These are phyloP conservation scores for Potentilla sterilis DNA, from an alignment of 306 rosid species.

Conservation along the genomic window DNA sequence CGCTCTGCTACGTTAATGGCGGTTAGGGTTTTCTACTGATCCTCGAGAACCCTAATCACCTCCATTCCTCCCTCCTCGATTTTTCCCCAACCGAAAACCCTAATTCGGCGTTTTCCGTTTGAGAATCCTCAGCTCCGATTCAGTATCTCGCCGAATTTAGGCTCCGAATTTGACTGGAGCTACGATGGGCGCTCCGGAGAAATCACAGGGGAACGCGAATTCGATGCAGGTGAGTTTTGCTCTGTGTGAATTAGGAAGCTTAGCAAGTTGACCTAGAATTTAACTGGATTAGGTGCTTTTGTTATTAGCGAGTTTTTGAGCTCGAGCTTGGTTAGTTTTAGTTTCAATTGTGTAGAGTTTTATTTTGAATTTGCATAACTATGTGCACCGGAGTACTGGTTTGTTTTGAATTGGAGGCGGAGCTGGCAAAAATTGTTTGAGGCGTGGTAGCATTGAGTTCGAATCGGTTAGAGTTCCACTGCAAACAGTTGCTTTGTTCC, in stretches of 20 bases:
- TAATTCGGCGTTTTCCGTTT: constrained; percentile 39
- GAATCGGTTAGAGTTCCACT: constrained; percentile 12
- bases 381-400: background rate
- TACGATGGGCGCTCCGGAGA: constrained; percentile 88
- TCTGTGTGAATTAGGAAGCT: constrained; percentile 28
- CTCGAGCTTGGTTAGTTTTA: constrained; percentile 21
- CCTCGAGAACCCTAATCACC: constrained; percentile 38
- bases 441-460: constrained; percentile 11
- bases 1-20: constrained; percentile 56
- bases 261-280: constrained; percentile 36
- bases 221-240: constrained; percentile 82
- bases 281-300: constrained; percentile 14
- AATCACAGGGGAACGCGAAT: constrained; percentile 62
- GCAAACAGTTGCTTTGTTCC: background rate
- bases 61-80: constrained; percentile 35
- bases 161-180: constrained; percentile 33
- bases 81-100: constrained; percentile 52
- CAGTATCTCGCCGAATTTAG: background rate
- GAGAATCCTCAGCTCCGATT: constrained; percentile 20
- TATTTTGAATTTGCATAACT: background rate
- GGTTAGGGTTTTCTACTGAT: constrained; percentile 79
- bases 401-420: constrained; percentile 9
- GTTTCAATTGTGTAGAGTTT: constrained; percentile 13
- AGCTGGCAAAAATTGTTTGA: constrained; percentile 17
- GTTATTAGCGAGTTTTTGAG: constrained; percentile 28